Base-by-base conservation (phyloP, 305 asterid genomes). In the Solanum hybrid region DNA sequence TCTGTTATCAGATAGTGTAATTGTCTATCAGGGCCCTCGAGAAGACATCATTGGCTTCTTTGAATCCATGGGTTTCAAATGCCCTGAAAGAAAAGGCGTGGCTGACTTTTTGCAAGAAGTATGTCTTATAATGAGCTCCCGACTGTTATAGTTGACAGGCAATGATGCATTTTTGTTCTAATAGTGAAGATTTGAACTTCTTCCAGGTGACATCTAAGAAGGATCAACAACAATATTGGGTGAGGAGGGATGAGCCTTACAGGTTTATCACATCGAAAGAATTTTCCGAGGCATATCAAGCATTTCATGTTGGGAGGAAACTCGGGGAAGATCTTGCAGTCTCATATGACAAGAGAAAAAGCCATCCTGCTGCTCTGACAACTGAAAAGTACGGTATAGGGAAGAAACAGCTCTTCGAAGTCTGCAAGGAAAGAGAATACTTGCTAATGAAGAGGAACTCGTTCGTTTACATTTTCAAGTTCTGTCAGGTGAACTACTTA, bases 61-160 rank as follows among this genome's bases (percentile, higher is more conserved):
- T 37, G 97, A 93, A 90, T 92, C 94, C 75, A 93, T 93, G 97
- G 99, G 97, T 10, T 96, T 97, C 92, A 94, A 90, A 91, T 97
- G 98, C 91, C 99, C 98, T 0, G 93, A 89, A 20, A 93, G 99
- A 77, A 96, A 97, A 93, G 98, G 96, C 81, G 96, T 92, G 11
- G 98, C 99, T 40, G 99, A 96, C 92, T 97, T 97, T 92, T 92
- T 97, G 94, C 99, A 97, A 92, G 99, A 97, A 91, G 99, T 97
- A 92, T 89, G 95, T 73, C 82, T 37, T 69, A 11, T 29, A 46
- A 73, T 22, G 6, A 40, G 5, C 26, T 71, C 29, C 14, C 14
- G 8, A 36, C 22, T 2, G 31, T 26, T 40, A 38, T 16, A 34
- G 42, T n/a, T 37, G 87, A 82, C 17, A 4, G 32, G 20, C 38